Conservation (phyloP, 768 basidiomycete genomes). For the Mycena leptocephala region DNA sequence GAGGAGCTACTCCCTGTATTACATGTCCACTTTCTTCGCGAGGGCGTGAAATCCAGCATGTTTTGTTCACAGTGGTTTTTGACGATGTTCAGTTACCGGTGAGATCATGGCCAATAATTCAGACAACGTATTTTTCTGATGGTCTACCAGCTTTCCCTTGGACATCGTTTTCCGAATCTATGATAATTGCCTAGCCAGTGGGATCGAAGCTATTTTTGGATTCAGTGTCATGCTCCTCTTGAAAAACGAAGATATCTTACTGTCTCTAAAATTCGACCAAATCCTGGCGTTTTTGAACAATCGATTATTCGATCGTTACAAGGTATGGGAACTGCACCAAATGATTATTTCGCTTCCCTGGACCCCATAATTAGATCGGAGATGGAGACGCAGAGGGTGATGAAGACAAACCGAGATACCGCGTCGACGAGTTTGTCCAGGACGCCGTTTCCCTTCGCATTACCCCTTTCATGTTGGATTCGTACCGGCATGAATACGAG, state of each 20-base stretch:
- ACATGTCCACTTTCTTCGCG: constrained; percentile 93
- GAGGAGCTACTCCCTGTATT: constrained; percentile 95
- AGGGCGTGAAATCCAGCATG: constrained; percentile 98
- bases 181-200: constrained; percentile 96
- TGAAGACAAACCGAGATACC: constrained; percentile 61
- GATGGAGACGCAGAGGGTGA: constrained; percentile 44
- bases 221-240: constrained; percentile 91
- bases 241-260: constrained; percentile 87
- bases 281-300: constrained; percentile 89
- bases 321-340: constrained; percentile 52
- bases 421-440: constrained; percentile 87
- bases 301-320: constrained; percentile 88
- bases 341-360: background rate
- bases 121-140: constrained; percentile 3
- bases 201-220: constrained; percentile 97
- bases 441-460: constrained; percentile 91
- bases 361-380: constrained; percentile 37
- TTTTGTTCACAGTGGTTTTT: constrained; percentile 99
- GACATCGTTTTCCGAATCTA: constrained; percentile 97
- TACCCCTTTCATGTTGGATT: constrained; percentile 96
- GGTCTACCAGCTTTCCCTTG: constrained; percentile 83
- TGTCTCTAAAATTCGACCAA: constrained; percentile 92
- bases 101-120: constrained; percentile 37
- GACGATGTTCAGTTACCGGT: constrained; percentile 97
- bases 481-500: constrained; percentile 91